Conservation (phyloP, 257 asterid species). For the Haberlea rhodopensis region DNA sequence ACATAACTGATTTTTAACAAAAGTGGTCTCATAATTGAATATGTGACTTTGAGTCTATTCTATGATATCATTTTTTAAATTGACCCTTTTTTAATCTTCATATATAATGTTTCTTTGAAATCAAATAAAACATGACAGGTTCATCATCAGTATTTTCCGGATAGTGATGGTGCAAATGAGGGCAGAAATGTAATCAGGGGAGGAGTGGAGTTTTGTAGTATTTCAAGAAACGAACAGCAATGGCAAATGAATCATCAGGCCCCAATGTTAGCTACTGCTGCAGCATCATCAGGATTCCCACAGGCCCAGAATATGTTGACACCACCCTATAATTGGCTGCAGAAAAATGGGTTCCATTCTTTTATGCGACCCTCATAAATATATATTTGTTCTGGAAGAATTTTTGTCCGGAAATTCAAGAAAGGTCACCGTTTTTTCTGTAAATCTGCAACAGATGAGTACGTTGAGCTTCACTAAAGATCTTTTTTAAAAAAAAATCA, state of each 20-base stretch:
- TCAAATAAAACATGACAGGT: constrained; percentile 9
- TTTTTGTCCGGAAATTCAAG: neutral
- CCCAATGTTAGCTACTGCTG: too few relatives aligned
- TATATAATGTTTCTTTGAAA: neutral
- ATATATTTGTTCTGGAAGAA: neutral
- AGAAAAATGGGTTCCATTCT: constrained; percentile 44
- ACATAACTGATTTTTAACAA: too few relatives aligned
- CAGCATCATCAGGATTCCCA: too few relatives aligned
- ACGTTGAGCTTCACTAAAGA: too few relatives aligned
- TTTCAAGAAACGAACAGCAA: too few relatives aligned
- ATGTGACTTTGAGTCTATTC: too few relatives aligned
- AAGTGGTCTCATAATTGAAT: too few relatives aligned
- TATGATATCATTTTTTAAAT: too few relatives aligned
- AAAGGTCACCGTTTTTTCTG: constrained; percentile 15
- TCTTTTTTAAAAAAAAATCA: too few relatives aligned
- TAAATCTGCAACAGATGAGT: neutral
- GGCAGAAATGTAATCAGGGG: constrained; percentile 33
- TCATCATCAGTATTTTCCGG: constrained; percentile 37
- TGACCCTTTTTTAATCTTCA: neutral
- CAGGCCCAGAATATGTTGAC: too few relatives aligned
- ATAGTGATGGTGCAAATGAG: constrained; percentile 36
- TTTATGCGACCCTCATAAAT: constrained; percentile 44
- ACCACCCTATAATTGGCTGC: constrained; percentile 47
- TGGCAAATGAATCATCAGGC: too few relatives aligned
- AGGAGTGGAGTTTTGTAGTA: constrained; percentile 29